Percentiles rank a stretch among this genome's conserved stretches.
These are phyloP conservation scores for Pseudozyma thailandica DNA, from an alignment of 1,284 basidiomycete genomes.

Conservation along the genomic window DNA sequence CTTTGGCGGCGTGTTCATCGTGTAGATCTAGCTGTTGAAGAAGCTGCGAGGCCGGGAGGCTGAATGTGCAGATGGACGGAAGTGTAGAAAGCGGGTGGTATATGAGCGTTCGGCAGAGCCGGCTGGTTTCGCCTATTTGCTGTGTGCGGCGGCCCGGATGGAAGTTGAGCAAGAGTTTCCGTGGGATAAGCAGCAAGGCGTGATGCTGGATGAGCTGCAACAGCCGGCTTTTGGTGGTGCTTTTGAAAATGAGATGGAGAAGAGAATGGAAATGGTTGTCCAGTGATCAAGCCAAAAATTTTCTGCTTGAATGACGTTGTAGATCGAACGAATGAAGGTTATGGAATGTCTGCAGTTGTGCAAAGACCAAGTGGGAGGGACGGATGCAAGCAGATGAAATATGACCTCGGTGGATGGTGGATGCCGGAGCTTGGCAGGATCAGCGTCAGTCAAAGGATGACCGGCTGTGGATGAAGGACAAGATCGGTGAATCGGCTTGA, in stretches of 20 bases:
- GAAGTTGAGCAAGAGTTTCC: no score
- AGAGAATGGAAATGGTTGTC: background rate
- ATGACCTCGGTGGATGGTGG: background rate
- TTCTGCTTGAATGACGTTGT: no score
- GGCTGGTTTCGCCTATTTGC: no score
- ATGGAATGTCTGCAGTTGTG: no score
- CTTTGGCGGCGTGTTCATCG: slow-evolving; percentile 50
- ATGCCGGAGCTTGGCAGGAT: background rate
- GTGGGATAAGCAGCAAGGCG: background rate
- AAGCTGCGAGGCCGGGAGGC: no score
- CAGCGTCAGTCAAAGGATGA: background rate
- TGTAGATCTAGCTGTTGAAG: no score
- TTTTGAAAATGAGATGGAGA: background rate
- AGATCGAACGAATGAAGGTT: no score
- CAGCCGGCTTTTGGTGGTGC: background rate
- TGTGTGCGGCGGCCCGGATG: no score
- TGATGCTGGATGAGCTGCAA: background rate
- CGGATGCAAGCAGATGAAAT: background rate
- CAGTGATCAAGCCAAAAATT: background rate
- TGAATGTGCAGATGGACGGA: no score
- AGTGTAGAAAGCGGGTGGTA: no score
- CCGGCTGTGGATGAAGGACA: background rate
- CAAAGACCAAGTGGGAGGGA: background rate
- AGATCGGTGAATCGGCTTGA: background rate
- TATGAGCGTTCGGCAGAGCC: no score